A percentile compares a stretch with the other conserved stretches of the same genome.
Conservation (phyloP, 192 early-diverging fungal genomes). For the Umbelopsis sp. region DNA sequence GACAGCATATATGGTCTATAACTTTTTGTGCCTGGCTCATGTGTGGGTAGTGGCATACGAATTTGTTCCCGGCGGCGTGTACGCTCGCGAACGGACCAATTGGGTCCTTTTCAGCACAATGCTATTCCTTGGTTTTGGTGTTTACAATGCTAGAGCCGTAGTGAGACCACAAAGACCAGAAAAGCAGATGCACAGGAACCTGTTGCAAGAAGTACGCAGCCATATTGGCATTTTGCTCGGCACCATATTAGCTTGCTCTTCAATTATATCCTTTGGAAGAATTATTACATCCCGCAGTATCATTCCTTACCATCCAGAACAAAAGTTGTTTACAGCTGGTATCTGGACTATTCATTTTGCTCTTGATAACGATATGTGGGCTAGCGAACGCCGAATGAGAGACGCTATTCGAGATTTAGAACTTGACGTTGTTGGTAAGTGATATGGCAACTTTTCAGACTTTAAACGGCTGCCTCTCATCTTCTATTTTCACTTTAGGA, state of each 20-base stretch:
- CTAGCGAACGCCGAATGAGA: slow-evolving; percentile 71
- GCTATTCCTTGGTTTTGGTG: slow-evolving; percentile 58
- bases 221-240: slow-evolving; percentile 44
- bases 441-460: neutral
- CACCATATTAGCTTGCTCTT: slow-evolving; percentile 40
- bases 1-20: slow-evolving; percentile 65
- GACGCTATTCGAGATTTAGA: slow-evolving; percentile 76
- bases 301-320: slow-evolving; percentile 61
- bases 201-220: slow-evolving; percentile 38
- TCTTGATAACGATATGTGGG: slow-evolving; percentile 86
- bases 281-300: slow-evolving; percentile 51
- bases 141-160: slow-evolving; percentile 39
- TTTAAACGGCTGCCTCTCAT: neutral
- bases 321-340: slow-evolving; percentile 71
- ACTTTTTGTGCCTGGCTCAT: slow-evolving; percentile 70
- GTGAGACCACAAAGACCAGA: neutral
- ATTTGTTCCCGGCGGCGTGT: slow-evolving; percentile 79
- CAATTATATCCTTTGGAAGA: slow-evolving; percentile 47
- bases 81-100: slow-evolving; percentile 75
- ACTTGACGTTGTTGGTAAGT: slow-evolving; percentile 72
- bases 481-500: slow-evolving; percentile 30
- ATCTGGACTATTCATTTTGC: slow-evolving; percentile 91
- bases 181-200: slow-evolving; percentile 26
- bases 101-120: slow-evolving; percentile 66
- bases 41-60: slow-evolving; percentile 85